A percentile compares a stretch with the other conserved stretches of the same genome.
Evolutionary conservation across 2,329 filamentous ascomycete species (phyloP).

Genomic region (Peltaster fructicola): DNA sequence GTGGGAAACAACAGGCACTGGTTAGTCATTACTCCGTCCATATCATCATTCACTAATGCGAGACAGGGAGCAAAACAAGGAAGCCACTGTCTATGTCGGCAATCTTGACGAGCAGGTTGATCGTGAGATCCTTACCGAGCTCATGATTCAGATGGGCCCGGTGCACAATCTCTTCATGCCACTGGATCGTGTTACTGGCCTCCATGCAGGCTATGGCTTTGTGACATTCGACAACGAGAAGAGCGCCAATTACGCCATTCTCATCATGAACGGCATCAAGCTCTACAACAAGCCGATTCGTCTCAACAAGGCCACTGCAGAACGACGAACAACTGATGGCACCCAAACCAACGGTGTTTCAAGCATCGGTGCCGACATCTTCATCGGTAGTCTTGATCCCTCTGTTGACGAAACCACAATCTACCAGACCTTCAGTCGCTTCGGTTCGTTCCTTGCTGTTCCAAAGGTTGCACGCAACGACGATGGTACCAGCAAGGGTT

Average conservation of each 20-base stretch:
- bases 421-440: slow-evolving; percentile 87
- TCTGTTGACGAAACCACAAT: slow-evolving; percentile 92
- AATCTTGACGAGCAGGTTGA: slow-evolving; percentile 95
- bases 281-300: slow-evolving; percentile 87
- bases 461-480: slow-evolving; percentile 92
- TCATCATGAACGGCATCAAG: slow-evolving; percentile 91
- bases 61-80: slow-evolving; percentile 86
- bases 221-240: slow-evolving; percentile 94
- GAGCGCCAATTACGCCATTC: slow-evolving; percentile 90
- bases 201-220: slow-evolving; percentile 95
- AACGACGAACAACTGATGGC: slow-evolving; percentile 89
- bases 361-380: slow-evolving; percentile 78
- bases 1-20: no score
- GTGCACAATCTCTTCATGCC: slow-evolving; percentile 97
- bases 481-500: slow-evolving; percentile 75
- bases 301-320: slow-evolving; percentile 85
- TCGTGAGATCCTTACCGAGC: slow-evolving; percentile 82
- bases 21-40: slow-evolving; percentile 2
- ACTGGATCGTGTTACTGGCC: slow-evolving; percentile 92
- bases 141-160: slow-evolving; percentile 94
- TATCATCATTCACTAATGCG: no score
- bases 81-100: slow-evolving; percentile 93
- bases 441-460: slow-evolving; percentile 65
- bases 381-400: slow-evolving; percentile 85
- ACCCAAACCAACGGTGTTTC: slow-evolving; percentile 90